Conservation (phyloP, 2,329 filamentous ascomycete species). For the Cryphonectria japonica region DNA sequence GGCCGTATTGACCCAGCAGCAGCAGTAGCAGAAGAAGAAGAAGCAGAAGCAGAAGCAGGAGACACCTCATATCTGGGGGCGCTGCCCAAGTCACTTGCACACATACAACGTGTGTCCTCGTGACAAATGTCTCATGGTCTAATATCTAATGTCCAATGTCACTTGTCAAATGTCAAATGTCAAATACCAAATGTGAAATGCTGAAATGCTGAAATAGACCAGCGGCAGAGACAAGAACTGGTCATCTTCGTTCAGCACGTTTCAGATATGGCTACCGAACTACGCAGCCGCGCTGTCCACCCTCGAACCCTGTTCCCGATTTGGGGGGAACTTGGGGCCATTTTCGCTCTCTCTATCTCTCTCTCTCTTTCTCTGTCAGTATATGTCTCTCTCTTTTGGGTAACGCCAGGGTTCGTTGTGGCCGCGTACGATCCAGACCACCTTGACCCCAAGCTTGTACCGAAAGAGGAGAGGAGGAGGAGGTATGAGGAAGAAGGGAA, state of each 20-base stretch:
- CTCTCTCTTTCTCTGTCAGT: background rate
- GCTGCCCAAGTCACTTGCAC: constrained; percentile 11
- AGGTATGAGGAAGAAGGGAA: background rate
- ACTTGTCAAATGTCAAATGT: background rate
- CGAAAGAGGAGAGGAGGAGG: background rate
- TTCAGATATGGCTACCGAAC: constrained; percentile 27
- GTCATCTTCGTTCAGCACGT: constrained; percentile 27
- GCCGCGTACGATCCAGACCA: constrained; percentile 10
- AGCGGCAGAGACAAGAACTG: constrained; percentile 7
- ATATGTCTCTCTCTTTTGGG: constrained; percentile 9
- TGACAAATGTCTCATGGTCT: too few relatives aligned
- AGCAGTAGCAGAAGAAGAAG: background rate
- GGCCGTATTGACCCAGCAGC: constrained; percentile 22
- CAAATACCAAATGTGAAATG: too few relatives aligned
- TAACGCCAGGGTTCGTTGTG: constrained; percentile 18
- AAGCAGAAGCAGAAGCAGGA: background rate
- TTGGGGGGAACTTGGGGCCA: background rate
- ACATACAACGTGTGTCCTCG: too few relatives aligned
- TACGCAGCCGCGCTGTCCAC: constrained; percentile 28
- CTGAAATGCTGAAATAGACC: background rate
- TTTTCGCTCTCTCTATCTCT: background rate
- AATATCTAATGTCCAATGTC: too few relatives aligned
- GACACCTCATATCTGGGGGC: constrained; percentile 18
- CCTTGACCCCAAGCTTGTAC: background rate
- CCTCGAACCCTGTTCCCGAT: background rate